Base-by-base conservation (phyloP, 2,329 filamentous ascomycete species). In the Stachybotrys elegans region DNA sequence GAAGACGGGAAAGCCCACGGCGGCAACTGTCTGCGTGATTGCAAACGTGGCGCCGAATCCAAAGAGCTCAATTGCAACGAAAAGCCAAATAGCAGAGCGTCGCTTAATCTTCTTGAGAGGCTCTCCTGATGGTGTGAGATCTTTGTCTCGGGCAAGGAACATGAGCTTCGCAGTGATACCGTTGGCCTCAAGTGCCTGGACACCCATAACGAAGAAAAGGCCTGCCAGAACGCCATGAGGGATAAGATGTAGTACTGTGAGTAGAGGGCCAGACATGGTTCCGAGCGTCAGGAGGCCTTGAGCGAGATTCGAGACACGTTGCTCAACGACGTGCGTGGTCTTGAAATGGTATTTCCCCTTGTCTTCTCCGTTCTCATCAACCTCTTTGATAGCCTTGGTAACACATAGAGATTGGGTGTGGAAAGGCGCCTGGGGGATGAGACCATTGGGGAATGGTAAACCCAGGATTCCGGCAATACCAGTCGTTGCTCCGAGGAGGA, bases 131-230 rank as follows among this genome's bases (percentile, higher is more conserved):
- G 76, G 70, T 0, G 83, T 88, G n/a, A 90, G 70, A 5, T 71
- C 60, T 39, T 62, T 68, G 63, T 92, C 87, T 49, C 80, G 76
- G 2, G 72, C 65, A 2, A 92, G 72, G 61, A 87, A 91, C 19
- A 88, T 60, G 8, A 91, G 60, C 63, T 91, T 91, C 48, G 75
- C 68, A 0, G 86, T 91, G 58, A 92, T 88, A 19, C 86, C 86
- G 58, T 92, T 92, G 20, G 69, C 83, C 57, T 83, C 76, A 23
- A 92, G 78, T 4, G 86, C 86, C 66, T 91, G 84, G 48, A 88
- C 74, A 34, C 86, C 87, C 87, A 92, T 91, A 59, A 89, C 78
- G 66, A 91, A 91, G 72, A 92, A 92, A 21, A 92, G 74, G 0
- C 87, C 87, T 0, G 86, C 87, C 44, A 92, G 76, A 2, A 91